Percentiles rank a stretch among this genome's conserved stretches.
Conservation (phyloP, 371 early-diverging fungal species). For the Mortierella sp. region DNA sequence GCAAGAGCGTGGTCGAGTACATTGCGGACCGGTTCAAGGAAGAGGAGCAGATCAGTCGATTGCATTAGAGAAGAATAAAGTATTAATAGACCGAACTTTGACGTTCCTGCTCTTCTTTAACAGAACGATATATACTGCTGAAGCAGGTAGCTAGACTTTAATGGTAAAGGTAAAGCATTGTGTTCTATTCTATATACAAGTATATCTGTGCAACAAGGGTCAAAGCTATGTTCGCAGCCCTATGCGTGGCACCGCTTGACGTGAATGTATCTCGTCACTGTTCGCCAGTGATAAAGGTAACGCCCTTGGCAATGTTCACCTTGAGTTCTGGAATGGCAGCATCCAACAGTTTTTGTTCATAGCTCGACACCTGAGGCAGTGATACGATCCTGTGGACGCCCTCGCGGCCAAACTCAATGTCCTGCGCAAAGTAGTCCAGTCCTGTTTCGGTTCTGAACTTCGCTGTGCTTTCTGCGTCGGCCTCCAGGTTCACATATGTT, state of each 20-base stretch:
- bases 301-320: slow-evolving; percentile 80
- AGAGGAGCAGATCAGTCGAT: slow-evolving; percentile 24
- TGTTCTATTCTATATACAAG: too few relatives aligned
- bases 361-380: slow-evolving; percentile 70
- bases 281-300: slow-evolving; percentile 59
- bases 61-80: neutral
- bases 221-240: too few relatives aligned
- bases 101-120: too few relatives aligned
- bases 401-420: slow-evolving; percentile 84
- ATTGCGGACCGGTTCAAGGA: slow-evolving; percentile 23
- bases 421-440: slow-evolving; percentile 84
- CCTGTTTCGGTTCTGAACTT: slow-evolving; percentile 51
- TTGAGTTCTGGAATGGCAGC: slow-evolving; percentile 83
- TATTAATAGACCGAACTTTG: too few relatives aligned
- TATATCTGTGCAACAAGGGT: too few relatives aligned
- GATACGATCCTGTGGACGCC: slow-evolving; percentile 82
- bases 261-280: slow-evolving; percentile 3
- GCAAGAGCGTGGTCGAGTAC: slow-evolving; percentile 21
- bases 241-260: neutral
- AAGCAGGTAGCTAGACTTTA: too few relatives aligned
- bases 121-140: too few relatives aligned
- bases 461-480: slow-evolving; percentile 51
- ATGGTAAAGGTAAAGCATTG: too few relatives aligned
- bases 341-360: slow-evolving; percentile 77
- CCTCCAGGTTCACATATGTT: slow-evolving; percentile 78